Base-by-base conservation (phyloP, 768 basidiomycete genomes). In the Mycena galericulata region DNA sequence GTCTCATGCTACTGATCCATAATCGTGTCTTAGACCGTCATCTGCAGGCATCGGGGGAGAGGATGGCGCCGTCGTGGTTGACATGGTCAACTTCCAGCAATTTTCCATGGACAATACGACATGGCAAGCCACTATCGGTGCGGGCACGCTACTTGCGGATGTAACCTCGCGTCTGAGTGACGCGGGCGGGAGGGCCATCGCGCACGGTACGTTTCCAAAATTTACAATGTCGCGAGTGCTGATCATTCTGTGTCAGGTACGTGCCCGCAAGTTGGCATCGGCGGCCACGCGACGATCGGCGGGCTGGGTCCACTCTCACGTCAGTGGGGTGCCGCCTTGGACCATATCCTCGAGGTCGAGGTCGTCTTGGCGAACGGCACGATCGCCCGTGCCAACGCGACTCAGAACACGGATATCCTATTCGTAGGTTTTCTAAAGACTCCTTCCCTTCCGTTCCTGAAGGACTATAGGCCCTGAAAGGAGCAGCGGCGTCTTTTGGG, bases 11-110 rank as follows among this genome's bases (percentile, higher is more conserved):
- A 3, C 17, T 57, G 8, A 36, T 36, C 24, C 22, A n/a, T 12
- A 18, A 7, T 36, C 4, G 29, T 34, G 4, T 46, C 32, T 50
- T 11, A 57, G n/a, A n/a, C 12, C 34, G 34, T 36, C 14, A 22
- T 40, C n/a, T 8, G 55, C 24, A 73, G 72, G 65, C 26, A 67
- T 80, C 15, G 76, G 76, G 11, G 76, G 76, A 17, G 69, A 66
- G 62, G 73, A 79, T 60, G 73, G 74, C n/a, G 72, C 72, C 7
- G 69, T 80, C 53, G 75, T 80, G 3, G 68, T 81, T 55, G 79
- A 81, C 67, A 41, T 81, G 38, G 53, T 34, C 43, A 60, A 72
- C 36, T 73, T 79, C 51, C 62, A 75, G 32, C 43, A 70, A 59
- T 72, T 80, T 65, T 24, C 10, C 2, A 75, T 80, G 66, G 73